These are phyloP conservation scores for Aurifilum marmelostoma DNA, from an alignment of 2,329 filamentous ascomycete species.

Conservation along the genomic window DNA sequence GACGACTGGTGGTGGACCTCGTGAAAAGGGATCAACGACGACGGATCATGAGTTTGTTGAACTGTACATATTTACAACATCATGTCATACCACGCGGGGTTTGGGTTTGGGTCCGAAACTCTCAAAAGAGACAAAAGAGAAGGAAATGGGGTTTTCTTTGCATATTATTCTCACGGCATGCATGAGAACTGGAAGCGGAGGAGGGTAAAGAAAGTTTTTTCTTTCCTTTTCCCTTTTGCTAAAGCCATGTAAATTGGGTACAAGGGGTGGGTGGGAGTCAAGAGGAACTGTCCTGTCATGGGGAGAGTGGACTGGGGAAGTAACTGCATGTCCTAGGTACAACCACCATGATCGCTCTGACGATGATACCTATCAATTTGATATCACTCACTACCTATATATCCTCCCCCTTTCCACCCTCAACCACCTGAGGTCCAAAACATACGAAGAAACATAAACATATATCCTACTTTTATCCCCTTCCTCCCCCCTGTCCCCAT, in stretches of 20 bases:
- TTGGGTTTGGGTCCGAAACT: background rate
- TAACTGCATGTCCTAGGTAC: background rate
- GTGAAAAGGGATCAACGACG: too few relatives aligned
- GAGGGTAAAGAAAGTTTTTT: background rate
- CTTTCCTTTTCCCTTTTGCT: too few relatives aligned
- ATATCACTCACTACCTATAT: background rate
- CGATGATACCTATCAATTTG: background rate
- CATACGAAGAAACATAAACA: too few relatives aligned
- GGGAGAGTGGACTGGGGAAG: background rate
- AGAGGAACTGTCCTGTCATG: background rate
- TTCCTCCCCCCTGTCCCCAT: background rate
- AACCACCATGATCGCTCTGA: background rate
- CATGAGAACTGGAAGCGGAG: background rate
- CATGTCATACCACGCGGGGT: background rate
- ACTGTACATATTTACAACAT: background rate
- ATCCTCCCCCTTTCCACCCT: too few relatives aligned
- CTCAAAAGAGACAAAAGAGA: background rate
- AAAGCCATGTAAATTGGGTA: background rate
- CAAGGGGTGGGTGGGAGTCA: background rate
- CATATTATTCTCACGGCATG: slow-evolving; percentile 12
- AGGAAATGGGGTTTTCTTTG: background rate
- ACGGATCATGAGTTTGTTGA: background rate
- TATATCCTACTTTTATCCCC: background rate
- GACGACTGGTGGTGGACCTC: background rate
- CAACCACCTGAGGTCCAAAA: too few relatives aligned